Evolutionary conservation across 176 grass and related monocot genomes (phyloP).

Genomic region (Eleusine coracana): DNA sequence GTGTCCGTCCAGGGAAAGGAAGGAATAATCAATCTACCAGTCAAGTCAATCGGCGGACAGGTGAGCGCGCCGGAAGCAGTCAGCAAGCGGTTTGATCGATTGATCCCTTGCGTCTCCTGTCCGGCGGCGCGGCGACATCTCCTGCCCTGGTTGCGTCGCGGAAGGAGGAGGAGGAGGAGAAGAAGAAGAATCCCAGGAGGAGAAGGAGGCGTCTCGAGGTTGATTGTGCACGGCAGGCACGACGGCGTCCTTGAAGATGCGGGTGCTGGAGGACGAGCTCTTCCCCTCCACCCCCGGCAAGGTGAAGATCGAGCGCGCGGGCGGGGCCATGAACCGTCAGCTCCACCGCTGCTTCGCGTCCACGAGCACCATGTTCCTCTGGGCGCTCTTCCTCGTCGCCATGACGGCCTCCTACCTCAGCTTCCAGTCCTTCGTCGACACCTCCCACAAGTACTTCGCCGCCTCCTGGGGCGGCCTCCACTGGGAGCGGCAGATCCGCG

Average conservation of each 20-base stretch:
- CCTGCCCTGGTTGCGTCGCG: not conserved
- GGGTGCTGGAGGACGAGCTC: constrained; percentile 78
- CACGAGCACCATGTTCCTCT: constrained; percentile 80
- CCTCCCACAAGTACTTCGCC: constrained; percentile 74
- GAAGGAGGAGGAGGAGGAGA: too few relatives aligned
- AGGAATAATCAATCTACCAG: not conserved
- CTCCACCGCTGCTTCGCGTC: constrained; percentile 86
- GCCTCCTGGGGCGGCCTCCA: constrained; percentile 86
- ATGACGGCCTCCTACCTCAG: constrained; percentile 89
- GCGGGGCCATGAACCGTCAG: constrained; percentile 64
- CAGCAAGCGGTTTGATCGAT: not conserved
- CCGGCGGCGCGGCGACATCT: not conserved
- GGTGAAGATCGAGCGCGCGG: constrained; percentile 85
- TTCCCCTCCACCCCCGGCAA: constrained; percentile 95
- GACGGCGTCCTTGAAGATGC: constrained; percentile 56
- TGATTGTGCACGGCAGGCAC: constrained; percentile 4
- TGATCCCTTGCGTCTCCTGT: not conserved
- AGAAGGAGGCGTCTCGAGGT: too few relatives aligned
- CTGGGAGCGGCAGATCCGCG: constrained; percentile 89
- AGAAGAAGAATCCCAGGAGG: not conserved
- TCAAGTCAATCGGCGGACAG: not conserved
- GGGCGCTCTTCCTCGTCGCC: constrained; percentile 87
- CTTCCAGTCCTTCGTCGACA: constrained; percentile 88
- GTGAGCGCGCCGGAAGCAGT: not conserved
- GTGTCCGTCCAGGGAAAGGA: not conserved